Evolutionary conservation across 768 basidiomycete genomes (phyloP), one percentile per base, ranked within the genome.

Genomic region (Porpolomopsis calyptriformis): DNA sequence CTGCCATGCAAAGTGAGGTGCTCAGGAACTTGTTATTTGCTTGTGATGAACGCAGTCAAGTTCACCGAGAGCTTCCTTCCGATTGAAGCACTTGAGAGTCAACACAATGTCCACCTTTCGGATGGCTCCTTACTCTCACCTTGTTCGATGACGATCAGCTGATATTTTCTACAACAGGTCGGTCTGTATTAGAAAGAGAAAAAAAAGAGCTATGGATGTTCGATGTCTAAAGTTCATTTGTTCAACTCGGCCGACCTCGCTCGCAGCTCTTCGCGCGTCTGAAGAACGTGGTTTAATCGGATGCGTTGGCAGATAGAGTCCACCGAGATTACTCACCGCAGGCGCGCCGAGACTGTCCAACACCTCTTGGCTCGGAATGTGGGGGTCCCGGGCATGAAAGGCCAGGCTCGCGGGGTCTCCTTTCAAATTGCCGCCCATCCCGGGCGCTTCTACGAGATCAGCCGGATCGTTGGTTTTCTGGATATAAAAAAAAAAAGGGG

Each of bases 401-500:
- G 73, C 72, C 19, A 60, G 52, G 33, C 67, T 50, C 14, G 65
- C 65, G 0, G 69, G 67, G 42, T 70, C 68, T 42, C 56, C 55
- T 35, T 54, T 64, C 47, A 74, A 50, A 10, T 64, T 64, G 7
- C 61, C 57, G 7, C 63, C 66, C 3, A 64, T 64, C 19, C 56
- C 57, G 48, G 64, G 60, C 10, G 60, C 57, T 1, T 59, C 50
- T 44, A 66, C 65, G 26, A 76, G 68, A 54, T 80, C 75, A 8
- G 68, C 64, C 11, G 80, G 79, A 52, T 82, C 66, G 51, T 82
- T 81, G 4, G 74, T 64, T 65, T 71, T 78, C 80, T 82, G 48
- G 27, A 27, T 11, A 7, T 34, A 7, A 8, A 40, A 5, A 50
- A 44, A 34, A n/a, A n/a, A n/a, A n/a, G n/a, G n/a, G n/a, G n/a